phyloP scores from a whole-genome alignment of 2,329 filamentous ascomycete genomes.

The Fusarium protoensiforme region DNA sequence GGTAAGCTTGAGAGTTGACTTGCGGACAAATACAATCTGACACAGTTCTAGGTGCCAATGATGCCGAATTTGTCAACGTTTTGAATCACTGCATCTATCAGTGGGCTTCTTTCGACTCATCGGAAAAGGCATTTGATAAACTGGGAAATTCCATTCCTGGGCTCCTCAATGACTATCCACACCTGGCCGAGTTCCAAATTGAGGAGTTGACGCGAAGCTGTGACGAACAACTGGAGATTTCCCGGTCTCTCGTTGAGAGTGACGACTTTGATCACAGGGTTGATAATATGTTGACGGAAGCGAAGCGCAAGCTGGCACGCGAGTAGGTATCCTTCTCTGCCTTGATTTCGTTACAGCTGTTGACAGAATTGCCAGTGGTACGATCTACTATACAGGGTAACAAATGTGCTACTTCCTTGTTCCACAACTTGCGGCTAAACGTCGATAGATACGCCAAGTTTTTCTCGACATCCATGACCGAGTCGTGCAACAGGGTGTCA shows the following conservation, averaged over 20 bases:
- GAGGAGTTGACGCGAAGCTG: background rate
- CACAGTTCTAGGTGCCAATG: background rate
- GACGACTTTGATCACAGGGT: background rate
- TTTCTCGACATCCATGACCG: background rate
- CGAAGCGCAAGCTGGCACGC: background rate
- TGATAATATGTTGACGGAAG: background rate
- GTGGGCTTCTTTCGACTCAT: background rate
- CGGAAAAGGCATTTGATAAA: background rate
- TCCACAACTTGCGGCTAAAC: background rate
- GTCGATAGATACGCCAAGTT: background rate
- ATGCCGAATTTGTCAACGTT: background rate
- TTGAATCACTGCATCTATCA: background rate
- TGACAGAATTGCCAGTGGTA: background rate
- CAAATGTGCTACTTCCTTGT: too few species aligned
- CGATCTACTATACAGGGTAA: background rate
- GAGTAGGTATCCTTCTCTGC: background rate
- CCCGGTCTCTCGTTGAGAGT: background rate
- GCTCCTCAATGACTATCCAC: background rate
- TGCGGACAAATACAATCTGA: background rate
- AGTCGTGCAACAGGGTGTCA: background rate
- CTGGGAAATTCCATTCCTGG: background rate
- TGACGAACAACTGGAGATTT: background rate
- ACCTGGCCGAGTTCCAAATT: background rate
- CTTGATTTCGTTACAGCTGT: background rate
- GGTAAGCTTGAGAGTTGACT: background rate